Base-by-base conservation (phyloP, 345 rosid genomes). In the Euclidium syriacum region DNA sequence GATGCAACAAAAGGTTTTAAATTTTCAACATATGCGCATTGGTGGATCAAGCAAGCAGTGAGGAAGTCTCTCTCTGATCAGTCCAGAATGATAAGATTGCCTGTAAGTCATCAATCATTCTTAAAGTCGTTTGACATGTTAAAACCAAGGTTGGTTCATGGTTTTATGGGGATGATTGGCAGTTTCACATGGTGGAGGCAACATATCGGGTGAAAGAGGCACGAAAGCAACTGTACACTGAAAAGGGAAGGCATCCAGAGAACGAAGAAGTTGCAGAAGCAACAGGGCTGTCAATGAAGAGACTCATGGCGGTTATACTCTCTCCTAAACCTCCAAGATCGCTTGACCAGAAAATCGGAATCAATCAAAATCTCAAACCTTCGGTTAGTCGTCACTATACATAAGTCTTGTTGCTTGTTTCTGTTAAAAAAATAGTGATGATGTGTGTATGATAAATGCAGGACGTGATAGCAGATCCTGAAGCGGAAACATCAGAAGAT, bases 31-130 rank as follows among this genome's bases (percentile, higher is more conserved):
- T 94, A 94, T 68, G 99, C 91, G 6, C 96, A 94, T 58, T 94
- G 99, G 97, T 94, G 99, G 99, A 87, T 90, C 56, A 94, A 80
- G 56, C 99, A 94, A 77, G 90, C 99, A 14, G 85, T 94, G 43
- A 65, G 96, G 53, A 90, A 79, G 73, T 81, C 89, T 61, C 96
- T 94, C 17, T 82, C 95, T 32, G 96, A 89, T 62, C 95, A 82
- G 63, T 83, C 96, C 12, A 78, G 97, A 78, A 84, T 84, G 73
- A 90, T 89, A 44, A 81, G 96, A 41, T 70, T 90, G 67, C 98
- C 98, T 0, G 98, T 87, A 79, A 74, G 87, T 59, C 71, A 62
- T 65, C 3, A 12, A 19, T 23, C 15, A n/a, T n/a, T 18, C 11
- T 25, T 7, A 0, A 10, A 15, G 16, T 47, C 0, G 5, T 33